A percentile compares a stretch with the other conserved stretches of the same genome.
Conservation (phyloP, 352 stramenopile species). For the Pythium aristosporum region DNA sequence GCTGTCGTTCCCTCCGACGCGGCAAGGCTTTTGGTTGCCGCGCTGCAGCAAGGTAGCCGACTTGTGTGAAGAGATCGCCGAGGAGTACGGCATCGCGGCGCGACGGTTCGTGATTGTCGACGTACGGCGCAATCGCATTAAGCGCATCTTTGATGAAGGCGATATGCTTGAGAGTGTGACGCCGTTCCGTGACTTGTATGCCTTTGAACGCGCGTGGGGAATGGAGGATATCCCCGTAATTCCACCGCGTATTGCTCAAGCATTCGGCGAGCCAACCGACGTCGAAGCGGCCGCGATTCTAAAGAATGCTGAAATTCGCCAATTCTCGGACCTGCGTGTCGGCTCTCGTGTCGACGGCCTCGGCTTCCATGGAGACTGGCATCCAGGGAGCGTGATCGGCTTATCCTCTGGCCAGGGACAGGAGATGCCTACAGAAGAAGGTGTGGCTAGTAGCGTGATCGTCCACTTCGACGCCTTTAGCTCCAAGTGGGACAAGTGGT, state of each 20-base stretch:
- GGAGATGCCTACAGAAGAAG: background rate
- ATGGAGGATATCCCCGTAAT: slow-evolving; percentile 54
- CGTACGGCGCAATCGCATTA: slow-evolving; percentile 69
- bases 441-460: slow-evolving; percentile 17
- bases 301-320: slow-evolving; percentile 1
- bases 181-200: slow-evolving; percentile 40
- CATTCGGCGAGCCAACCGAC: background rate
- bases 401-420: slow-evolving; percentile 29
- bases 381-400: slow-evolving; percentile 52
- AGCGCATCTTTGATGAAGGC: slow-evolving; percentile 60
- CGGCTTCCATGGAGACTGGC: slow-evolving; percentile 58
- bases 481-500: slow-evolving; percentile 78
- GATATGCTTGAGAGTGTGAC: slow-evolving; percentile 55
- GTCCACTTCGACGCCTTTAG: slow-evolving; percentile 77
- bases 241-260: slow-evolving; percentile 13
- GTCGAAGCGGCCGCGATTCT: background rate
- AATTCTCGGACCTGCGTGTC: slow-evolving; percentile 49
- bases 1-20: slow-evolving; percentile 20
- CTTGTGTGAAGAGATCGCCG: slow-evolving; percentile 52
- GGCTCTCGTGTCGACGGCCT: slow-evolving; percentile 60
- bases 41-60: slow-evolving; percentile 40
- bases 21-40: slow-evolving; percentile 56
- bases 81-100: slow-evolving; percentile 32
- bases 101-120: slow-evolving; percentile 72
- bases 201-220: slow-evolving; percentile 71